A percentile compares a stretch with the other conserved stretches of the same genome.
Conservation (phyloP, 2,329 filamentous ascomycete species). For the Scolecobasidium constrictum region DNA sequence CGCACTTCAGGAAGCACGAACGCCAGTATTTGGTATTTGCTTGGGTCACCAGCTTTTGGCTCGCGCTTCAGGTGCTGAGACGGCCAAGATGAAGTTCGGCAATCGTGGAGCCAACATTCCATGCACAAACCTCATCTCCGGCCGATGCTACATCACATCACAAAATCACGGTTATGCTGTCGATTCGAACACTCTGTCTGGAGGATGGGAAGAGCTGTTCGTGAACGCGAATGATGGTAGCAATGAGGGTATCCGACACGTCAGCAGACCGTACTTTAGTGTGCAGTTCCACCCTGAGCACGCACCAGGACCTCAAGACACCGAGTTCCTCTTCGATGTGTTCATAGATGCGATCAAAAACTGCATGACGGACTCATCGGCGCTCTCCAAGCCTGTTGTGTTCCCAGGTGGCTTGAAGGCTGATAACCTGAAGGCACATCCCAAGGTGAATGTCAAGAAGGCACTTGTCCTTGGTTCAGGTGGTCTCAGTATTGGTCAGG, state of each 20-base stretch:
- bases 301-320: slow-evolving; percentile 88
- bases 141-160: slow-evolving; percentile 96
- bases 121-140: slow-evolving; percentile 89
- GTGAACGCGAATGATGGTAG: slow-evolving; percentile 97
- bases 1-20: slow-evolving; percentile 67
- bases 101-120: slow-evolving; percentile 98
- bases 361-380: slow-evolving; percentile 54
- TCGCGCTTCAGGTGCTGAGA: slow-evolving; percentile 73
- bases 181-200: slow-evolving; percentile 62
- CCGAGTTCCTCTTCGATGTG: slow-evolving; percentile 93
- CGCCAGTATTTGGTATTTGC: slow-evolving; percentile 92
- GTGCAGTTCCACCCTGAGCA: slow-evolving; percentile 99
- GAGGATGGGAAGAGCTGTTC: slow-evolving; percentile 86
- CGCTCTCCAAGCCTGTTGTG: slow-evolving; percentile 61
- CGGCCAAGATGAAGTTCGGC: slow-evolving; percentile 97
- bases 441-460: slow-evolving; percentile 81
- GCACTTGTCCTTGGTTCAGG: slow-evolving; percentile 89
- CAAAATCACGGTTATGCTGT: slow-evolving; percentile 98
- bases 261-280: slow-evolving; percentile 82
- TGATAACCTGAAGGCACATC: slow-evolving; percentile 67
- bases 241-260: slow-evolving; percentile 94
- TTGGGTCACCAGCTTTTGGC: slow-evolving; percentile 89
- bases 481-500: slow-evolving; percentile 93
- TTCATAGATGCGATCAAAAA: slow-evolving; percentile 79
- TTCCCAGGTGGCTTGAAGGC: slow-evolving; percentile 79